Conservation (phyloP, 2,329 filamentous ascomycete species). For the Pseudocercospora pini-densiflorae region DNA sequence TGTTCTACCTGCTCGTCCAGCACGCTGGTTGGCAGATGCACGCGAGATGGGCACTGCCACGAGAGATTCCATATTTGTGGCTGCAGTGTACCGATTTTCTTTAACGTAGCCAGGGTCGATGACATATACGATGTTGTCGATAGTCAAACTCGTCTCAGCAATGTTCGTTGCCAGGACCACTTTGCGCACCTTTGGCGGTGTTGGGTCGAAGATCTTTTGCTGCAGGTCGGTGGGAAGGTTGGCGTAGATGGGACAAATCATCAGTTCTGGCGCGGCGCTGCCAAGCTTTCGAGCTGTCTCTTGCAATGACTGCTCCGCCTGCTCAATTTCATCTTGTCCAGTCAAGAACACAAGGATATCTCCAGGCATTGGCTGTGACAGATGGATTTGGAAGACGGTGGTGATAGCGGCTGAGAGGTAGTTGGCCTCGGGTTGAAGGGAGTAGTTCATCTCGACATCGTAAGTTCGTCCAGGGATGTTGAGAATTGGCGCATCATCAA, state of each 20-base stretch:
- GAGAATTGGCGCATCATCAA: constrained; percentile 91
- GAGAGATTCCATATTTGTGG: constrained; percentile 89
- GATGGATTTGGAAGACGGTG: constrained; percentile 93
- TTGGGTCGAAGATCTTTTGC: constrained; percentile 92
- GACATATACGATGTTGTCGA: constrained; percentile 94
- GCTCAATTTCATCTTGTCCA: constrained; percentile 94
- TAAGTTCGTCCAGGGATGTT: constrained; percentile 90
- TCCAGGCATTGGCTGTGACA: constrained; percentile 74
- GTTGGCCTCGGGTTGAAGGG: constrained; percentile 87
- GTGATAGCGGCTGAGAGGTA: constrained; percentile 90
- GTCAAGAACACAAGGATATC: constrained; percentile 96
- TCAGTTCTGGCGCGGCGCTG: constrained; percentile 79
- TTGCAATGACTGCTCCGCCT: constrained; percentile 79
- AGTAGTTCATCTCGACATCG: constrained; percentile 91
- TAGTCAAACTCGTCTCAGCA: constrained; percentile 92
- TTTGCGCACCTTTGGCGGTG: constrained; percentile 81
- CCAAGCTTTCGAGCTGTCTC: constrained; percentile 89
- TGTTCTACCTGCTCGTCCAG: constrained; percentile 89
- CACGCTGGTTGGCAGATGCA: constrained; percentile 90
- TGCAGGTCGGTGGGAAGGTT: constrained; percentile 91
- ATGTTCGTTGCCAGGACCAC: constrained; percentile 97
- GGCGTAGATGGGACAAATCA: constrained; percentile 92
- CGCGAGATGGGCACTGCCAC: constrained; percentile 90
- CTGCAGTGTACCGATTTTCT: constrained; percentile 90
- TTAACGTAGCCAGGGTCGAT: constrained; percentile 96